Percentiles rank a stretch among this genome's conserved stretches.
These are phyloP conservation scores for Noccaea caerulescens DNA, from an alignment of 345 rosid genomes.

Conservation along the genomic window DNA sequence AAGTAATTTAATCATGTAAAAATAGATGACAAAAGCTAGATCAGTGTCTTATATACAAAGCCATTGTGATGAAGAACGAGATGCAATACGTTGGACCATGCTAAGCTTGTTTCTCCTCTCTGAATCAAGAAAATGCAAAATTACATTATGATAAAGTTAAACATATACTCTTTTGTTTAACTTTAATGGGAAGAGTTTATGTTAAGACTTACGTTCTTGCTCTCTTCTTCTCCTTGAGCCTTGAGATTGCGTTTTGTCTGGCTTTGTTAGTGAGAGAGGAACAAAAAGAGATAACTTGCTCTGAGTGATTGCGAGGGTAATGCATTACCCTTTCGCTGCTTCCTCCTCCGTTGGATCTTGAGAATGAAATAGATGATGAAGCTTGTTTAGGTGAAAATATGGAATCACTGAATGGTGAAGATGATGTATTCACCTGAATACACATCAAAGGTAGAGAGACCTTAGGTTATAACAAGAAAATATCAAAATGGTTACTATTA, in stretches of 20 bases:
- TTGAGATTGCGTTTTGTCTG: slow-evolving; percentile 54
- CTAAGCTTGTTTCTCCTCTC: slow-evolving; percentile 43
- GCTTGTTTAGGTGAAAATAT: slow-evolving; percentile 41
- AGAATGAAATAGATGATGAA: slow-evolving; percentile 51
- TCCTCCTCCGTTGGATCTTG: slow-evolving; percentile 49
- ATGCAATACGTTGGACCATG: slow-evolving; percentile 6
- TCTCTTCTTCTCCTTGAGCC: slow-evolving; percentile 70
- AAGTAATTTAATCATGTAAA: slow-evolving; percentile 33
- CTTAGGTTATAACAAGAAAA: slow-evolving; percentile 2
- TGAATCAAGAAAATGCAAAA: slow-evolving; percentile 19
- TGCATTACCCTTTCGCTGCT: slow-evolving; percentile 44
- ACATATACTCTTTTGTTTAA: neutral
- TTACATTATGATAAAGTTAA: slow-evolving; percentile 1
- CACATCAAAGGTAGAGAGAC: slow-evolving; percentile 20
- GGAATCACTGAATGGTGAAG: slow-evolving; percentile 38
- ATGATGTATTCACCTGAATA: slow-evolving; percentile 35
- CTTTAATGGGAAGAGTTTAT: neutral
- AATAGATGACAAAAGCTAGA: slow-evolving; percentile 18
- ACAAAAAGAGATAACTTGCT: slow-evolving; percentile 46
- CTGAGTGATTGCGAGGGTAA: slow-evolving; percentile 44
- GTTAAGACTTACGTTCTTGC: slow-evolving; percentile 54
- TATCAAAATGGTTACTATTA: neutral
- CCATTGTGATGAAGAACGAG: slow-evolving; percentile 9
- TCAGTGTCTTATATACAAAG: slow-evolving; percentile 42
- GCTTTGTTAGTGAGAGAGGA: slow-evolving; percentile 44